Percentiles rank a stretch among this genome's conserved stretches.
Conservation (phyloP, 1,139 yeast species). For the Sugiyamaella xylanicola region DNA sequence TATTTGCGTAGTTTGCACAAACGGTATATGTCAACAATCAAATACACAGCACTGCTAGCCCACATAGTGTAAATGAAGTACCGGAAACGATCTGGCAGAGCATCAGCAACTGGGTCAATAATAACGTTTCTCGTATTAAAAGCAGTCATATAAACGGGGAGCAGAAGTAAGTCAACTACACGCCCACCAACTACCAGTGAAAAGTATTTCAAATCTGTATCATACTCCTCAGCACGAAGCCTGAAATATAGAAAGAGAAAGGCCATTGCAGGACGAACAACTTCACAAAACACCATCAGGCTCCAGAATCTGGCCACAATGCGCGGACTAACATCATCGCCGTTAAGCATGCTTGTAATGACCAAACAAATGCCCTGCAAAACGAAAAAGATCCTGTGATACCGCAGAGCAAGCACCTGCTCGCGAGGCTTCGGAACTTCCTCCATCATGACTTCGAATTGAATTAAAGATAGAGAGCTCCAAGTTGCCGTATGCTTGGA, state of each 20-base stretch:
- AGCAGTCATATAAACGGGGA: not conserved
- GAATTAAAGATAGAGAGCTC: no score
- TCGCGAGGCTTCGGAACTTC: not conserved
- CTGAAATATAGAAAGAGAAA: not conserved
- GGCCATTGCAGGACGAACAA: not conserved
- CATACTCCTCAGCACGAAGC: not conserved
- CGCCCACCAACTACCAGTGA: not conserved
- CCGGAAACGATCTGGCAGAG: not conserved
- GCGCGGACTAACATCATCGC: no score
- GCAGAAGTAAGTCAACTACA: not conserved
- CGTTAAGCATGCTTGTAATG: no score
- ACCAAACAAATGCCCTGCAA: no score
- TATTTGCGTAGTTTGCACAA: not conserved
- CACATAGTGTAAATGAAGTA: not conserved
- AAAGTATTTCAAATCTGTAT: not conserved
- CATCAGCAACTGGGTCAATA: not conserved
- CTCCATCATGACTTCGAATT: no score
- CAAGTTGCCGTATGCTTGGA: no score
- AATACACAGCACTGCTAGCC: not conserved
- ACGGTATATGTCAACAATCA: not conserved
- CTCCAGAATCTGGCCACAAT: no score
- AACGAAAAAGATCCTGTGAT: not conserved
- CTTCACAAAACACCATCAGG: not conserved
- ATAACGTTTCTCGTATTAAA: not conserved
- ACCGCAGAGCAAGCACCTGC: not conserved